Base-by-base conservation (phyloP, 106 monocot genomes). In the Dioscorea zingiberensis region DNA sequence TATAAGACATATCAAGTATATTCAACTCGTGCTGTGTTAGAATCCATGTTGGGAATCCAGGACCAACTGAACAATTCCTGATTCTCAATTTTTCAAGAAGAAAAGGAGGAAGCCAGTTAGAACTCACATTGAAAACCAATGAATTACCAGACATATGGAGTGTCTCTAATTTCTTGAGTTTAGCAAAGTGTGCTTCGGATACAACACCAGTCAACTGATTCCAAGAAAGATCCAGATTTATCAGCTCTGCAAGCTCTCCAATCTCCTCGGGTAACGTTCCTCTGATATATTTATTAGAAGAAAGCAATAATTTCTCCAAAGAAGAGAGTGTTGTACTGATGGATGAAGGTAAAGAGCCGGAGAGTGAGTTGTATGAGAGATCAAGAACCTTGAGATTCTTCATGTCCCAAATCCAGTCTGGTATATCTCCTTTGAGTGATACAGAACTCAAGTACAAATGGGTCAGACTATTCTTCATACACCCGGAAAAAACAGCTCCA, bases 41-140 rank as follows among this genome's bases (percentile, higher is more conserved):
- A 19, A 81, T 62, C 81, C 81, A 81, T 22, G 48, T 2, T n/a
- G 77, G 81, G n/a, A 82, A 82, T 18, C 54, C 44, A 3, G 62
- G 72, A 11, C 73, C 72, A 3, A 73, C 0, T 0, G 19, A 38
- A 44, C 73, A 73, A n/a, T 61, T 63, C 11, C 44, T 53, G 27
- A 77, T 23, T 10, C 18, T 8, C 23, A 69, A 14, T 1, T 13
- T 0, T 1, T 65, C 5, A 9, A 82, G 58, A 44, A 30, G 55
- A 22, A 77, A 73, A 6, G 68, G 69, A 53, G 81, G 77, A 65
- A 64, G 10, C 80, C 75, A 81, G 25, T 69, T 29, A 54, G 45
- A 18, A 9, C 45, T 60, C 4, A 81, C 1, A 21, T 69, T 21
- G 4, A 75, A 0, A n/a, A 59, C 14, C 68, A 81, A 44, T 4